Evolutionary conservation across 2,329 filamentous ascomycete genomes (phyloP).

Genomic region (Ophiostoma sp.): DNA sequence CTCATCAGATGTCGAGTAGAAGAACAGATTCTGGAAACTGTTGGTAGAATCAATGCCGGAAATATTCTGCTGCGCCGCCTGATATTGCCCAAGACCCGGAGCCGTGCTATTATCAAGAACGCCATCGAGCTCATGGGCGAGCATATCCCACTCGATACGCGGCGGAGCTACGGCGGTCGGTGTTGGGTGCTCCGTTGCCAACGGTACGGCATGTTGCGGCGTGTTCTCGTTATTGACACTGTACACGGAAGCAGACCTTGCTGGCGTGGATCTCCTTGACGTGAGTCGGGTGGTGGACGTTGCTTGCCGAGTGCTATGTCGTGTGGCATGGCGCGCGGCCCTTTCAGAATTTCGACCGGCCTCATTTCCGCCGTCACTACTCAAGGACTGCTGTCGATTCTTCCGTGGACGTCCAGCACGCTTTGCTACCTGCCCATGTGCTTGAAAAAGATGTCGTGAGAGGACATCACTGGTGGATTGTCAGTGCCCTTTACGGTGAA

Average conservation of each 20-base stretch:
- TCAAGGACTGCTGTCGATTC: neutral
- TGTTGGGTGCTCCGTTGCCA: neutral
- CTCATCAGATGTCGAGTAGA: neutral
- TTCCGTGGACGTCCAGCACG: constrained; percentile 8
- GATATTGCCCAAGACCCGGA: neutral
- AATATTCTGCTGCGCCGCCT: neutral
- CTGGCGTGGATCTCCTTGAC: neutral
- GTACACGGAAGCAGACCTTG: neutral
- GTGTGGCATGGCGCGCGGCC: neutral
- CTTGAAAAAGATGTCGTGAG: constrained; percentile 5
- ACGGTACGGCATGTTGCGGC: neutral
- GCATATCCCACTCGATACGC: neutral
- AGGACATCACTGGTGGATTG: constrained; percentile 14
- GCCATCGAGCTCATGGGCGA: neutral
- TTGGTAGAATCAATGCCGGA: neutral
- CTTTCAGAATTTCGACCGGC: neutral
- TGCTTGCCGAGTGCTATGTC: neutral
- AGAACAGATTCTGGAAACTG: neutral
- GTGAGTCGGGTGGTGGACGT: neutral
- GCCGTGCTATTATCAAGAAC: no score
- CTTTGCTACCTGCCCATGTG: constrained; percentile 1
- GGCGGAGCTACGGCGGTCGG: neutral
- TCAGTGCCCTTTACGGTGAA: neutral
- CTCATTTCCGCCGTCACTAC: neutral
- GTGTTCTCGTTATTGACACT: neutral